Evolutionary conservation across 2,329 filamentous ascomycete genomes (phyloP).

Genomic region (Scedosporium apiospermum): DNA sequence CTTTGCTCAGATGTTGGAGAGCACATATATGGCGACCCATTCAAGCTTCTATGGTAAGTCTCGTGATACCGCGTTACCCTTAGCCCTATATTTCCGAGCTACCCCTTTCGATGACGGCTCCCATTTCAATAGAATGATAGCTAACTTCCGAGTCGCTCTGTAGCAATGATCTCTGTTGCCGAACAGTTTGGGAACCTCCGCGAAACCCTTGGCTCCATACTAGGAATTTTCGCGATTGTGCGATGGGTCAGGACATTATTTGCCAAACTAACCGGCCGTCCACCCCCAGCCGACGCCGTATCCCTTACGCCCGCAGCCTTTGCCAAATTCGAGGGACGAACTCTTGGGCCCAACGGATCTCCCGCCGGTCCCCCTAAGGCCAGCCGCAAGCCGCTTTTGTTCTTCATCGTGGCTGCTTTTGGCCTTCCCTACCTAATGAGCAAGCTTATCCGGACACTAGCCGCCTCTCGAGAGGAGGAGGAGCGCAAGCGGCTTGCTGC

Average conservation of each 20-base stretch:
- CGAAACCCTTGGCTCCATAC: slow-evolving; percentile 83
- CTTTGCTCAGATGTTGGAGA: slow-evolving; percentile 98
- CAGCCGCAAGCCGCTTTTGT: slow-evolving; percentile 89
- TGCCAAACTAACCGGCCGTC: slow-evolving; percentile 86
- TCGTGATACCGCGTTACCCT: not conserved
- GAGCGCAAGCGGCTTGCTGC: slow-evolving; percentile 48
- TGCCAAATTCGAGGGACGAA: slow-evolving; percentile 73
- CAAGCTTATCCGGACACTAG: slow-evolving; percentile 82
- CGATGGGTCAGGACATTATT: slow-evolving; percentile 88
- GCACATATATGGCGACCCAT: slow-evolving; percentile 99
- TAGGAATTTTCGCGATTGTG: slow-evolving; percentile 93
- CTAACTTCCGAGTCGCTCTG: slow-evolving; percentile 5
- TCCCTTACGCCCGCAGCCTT: slow-evolving; percentile 87
- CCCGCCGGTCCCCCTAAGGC: slow-evolving; percentile 57
- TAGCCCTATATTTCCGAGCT: not conserved
- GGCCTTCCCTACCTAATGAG: slow-evolving; percentile 95
- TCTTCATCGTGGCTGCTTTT: slow-evolving; percentile 91
- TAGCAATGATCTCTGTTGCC: slow-evolving; percentile 95
- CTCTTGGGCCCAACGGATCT: slow-evolving; percentile 35
- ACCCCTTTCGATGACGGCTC: not conserved
- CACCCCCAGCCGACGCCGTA: slow-evolving; percentile 76
- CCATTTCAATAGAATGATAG: too few relatives aligned
- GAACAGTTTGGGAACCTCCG: slow-evolving; percentile 93
- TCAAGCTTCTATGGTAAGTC: slow-evolving; percentile 91
- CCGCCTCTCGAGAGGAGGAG: slow-evolving; percentile 77